These are phyloP conservation scores for Gossypium turneri DNA, from an alignment of 345 rosid species.

Conservation along the genomic window DNA sequence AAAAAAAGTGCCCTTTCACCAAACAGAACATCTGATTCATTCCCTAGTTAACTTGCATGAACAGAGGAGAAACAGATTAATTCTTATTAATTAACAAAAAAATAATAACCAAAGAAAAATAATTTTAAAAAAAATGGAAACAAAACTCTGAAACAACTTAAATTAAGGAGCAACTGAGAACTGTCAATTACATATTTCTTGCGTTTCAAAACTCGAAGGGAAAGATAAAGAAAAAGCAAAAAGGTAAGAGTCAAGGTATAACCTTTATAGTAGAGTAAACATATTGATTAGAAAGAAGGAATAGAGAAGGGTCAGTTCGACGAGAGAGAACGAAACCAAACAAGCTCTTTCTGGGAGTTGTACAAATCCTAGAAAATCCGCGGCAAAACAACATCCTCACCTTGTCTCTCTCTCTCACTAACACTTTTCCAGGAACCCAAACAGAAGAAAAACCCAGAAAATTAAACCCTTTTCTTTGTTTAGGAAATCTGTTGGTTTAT, in stretches of 20 bases:
- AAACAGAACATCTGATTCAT: neutral
- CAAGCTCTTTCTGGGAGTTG: constrained; percentile 27
- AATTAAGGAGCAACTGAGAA: neutral
- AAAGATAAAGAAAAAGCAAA: neutral
- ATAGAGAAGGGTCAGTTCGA: constrained; percentile 9
- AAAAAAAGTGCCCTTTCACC: neutral
- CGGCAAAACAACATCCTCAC: constrained; percentile 30
- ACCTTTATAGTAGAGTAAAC: constrained; percentile 34
- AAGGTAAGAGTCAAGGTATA: neutral
- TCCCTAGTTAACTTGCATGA: neutral
- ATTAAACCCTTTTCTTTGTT: neutral
- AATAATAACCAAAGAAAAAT: neutral
- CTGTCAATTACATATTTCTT: neutral
- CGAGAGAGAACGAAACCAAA: constrained; percentile 32
- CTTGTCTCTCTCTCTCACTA: neutral
- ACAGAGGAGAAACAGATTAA: neutral
- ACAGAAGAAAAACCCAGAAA: constrained; percentile 2
- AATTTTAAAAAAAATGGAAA: neutral
- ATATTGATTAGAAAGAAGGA: constrained; percentile 21
- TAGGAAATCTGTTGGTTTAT: neutral
- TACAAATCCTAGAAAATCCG: constrained; percentile 31
- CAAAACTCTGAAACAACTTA: neutral
- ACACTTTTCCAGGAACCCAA: neutral
- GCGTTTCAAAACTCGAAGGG: neutral
- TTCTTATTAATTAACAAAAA: neutral